phyloP scores from a whole-genome alignment of 306 rosid genomes.

The Cicer arietinum region DNA sequence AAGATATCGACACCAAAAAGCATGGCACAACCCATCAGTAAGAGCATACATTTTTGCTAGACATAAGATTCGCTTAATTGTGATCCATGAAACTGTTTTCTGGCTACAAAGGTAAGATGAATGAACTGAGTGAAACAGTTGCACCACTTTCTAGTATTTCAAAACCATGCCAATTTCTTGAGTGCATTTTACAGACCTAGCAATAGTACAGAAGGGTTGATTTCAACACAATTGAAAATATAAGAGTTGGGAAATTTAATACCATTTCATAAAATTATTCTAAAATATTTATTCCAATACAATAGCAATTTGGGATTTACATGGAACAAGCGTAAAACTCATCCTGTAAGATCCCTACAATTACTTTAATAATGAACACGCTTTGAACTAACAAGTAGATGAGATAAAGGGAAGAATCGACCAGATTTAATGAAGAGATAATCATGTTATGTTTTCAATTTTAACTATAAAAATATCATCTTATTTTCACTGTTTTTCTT shows the following conservation, averaged over 20 bases:
- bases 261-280: neutral
- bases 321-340: slow-evolving; percentile 7
- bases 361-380: neutral
- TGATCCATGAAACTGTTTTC: neutral
- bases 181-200: neutral
- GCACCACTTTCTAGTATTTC: slow-evolving; percentile 12
- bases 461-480: too few species aligned
- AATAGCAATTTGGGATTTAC: slow-evolving; percentile 12
- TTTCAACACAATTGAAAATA: slow-evolving; percentile 9
- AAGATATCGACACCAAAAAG: slow-evolving; percentile 4
- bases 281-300: neutral
- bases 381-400: slow-evolving; percentile 15
- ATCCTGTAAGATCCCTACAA: neutral
- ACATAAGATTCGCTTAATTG: slow-evolving; percentile 20
- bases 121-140: neutral
- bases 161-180: slow-evolving; percentile 21
- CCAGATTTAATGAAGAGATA: neutral
- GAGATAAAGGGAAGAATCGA: neutral
- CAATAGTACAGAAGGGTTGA: slow-evolving; percentile 8
- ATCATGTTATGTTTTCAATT: too few species aligned
- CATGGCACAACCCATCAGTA: slow-evolving; percentile 10
- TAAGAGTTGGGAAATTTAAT: slow-evolving; percentile 1
- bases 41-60: slow-evolving; percentile 9
- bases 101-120: slow-evolving; percentile 18
- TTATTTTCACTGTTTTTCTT: too few species aligned